These are phyloP conservation scores for Ophiostoma perfectum DNA, from an alignment of 2,329 filamentous ascomycete genomes.

Conservation along the genomic window DNA sequence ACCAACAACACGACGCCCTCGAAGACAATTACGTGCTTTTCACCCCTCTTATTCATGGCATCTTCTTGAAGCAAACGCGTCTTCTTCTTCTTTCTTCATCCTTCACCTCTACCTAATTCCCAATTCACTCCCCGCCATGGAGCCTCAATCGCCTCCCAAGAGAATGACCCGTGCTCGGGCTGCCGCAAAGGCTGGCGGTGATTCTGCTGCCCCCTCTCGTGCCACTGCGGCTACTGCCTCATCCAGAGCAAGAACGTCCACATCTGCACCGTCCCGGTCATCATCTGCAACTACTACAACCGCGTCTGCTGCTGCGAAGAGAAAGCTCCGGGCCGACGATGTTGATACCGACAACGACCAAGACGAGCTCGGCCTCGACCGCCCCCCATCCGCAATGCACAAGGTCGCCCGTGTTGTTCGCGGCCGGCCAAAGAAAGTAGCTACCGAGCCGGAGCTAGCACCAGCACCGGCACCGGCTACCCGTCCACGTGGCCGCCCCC, in stretches of 20 bases:
- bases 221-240: constrained; percentile 37
- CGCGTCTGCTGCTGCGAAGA: constrained; percentile 37
- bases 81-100: background rate
- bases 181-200: constrained; percentile 36
- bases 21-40: too few relatives aligned
- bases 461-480: constrained; percentile 20
- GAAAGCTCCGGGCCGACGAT: constrained; percentile 54
- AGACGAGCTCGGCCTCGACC: constrained; percentile 32
- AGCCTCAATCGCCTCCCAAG: constrained; percentile 30
- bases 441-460: constrained; percentile 30
- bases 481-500: constrained; percentile 28
- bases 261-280: constrained; percentile 34
- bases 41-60: background rate
- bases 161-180: constrained; percentile 37
- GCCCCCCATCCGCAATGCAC: constrained; percentile 24
- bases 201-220: constrained; percentile 26
- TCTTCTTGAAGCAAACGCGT: constrained; percentile 4
- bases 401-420: constrained; percentile 40
- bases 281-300: constrained; percentile 33
- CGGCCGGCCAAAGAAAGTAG: constrained; percentile 43
- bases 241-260: constrained; percentile 33
- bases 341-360: constrained; percentile 38
- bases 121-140: constrained; percentile 25
- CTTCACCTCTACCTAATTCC: background rate
- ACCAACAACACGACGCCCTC: background rate